A percentile compares a stretch with the other conserved stretches of the same genome.
Conservation (phyloP, 2,329 filamentous ascomycete genomes). For the Piedraia hortae region DNA sequence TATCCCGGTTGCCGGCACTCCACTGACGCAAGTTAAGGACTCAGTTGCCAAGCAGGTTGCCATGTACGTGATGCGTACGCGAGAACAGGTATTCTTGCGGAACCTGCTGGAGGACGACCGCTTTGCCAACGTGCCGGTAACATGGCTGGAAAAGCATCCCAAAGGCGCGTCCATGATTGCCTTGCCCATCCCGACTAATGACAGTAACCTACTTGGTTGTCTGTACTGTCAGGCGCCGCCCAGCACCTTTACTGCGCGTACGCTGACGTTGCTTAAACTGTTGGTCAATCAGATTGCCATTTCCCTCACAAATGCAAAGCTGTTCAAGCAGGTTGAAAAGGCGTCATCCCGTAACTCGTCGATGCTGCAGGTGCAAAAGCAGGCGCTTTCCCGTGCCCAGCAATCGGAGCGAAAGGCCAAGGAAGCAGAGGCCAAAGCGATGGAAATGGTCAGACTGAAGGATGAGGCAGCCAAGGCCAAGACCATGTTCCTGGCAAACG, state of each 20-base stretch:
- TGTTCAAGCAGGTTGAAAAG: slow-evolving; percentile 43
- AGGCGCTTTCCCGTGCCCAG: slow-evolving; percentile 41
- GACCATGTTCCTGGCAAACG: slow-evolving; percentile 39
- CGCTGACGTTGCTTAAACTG: slow-evolving; percentile 27
- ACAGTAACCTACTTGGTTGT: slow-evolving; percentile 41
- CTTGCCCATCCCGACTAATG: slow-evolving; percentile 50
- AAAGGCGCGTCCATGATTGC: slow-evolving; percentile 48
- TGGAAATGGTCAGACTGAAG: slow-evolving; percentile 53
- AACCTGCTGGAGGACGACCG: slow-evolving; percentile 50
- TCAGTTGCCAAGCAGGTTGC: slow-evolving; percentile 52
- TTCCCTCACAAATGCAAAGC: slow-evolving; percentile 33
- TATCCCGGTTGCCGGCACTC: slow-evolving; percentile 36
- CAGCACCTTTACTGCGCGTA: slow-evolving; percentile 48
- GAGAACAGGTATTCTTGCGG: slow-evolving; percentile 45
- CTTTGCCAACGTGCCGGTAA: slow-evolving; percentile 45
- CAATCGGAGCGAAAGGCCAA: slow-evolving; percentile 53
- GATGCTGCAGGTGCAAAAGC: slow-evolving; percentile 53
- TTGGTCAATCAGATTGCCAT: slow-evolving; percentile 52
- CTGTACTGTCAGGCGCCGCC: slow-evolving; percentile 51
- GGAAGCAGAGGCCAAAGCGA: slow-evolving; percentile 45
- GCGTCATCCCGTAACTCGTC: slow-evolving; percentile 51
- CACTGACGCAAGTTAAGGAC: slow-evolving; percentile 33
- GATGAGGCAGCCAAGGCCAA: slow-evolving; percentile 66
- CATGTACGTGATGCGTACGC: slow-evolving; percentile 48
- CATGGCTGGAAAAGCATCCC: slow-evolving; percentile 40